Conservation (phyloP, 257 asterid genomes). For the Solanum arcanum region DNA sequence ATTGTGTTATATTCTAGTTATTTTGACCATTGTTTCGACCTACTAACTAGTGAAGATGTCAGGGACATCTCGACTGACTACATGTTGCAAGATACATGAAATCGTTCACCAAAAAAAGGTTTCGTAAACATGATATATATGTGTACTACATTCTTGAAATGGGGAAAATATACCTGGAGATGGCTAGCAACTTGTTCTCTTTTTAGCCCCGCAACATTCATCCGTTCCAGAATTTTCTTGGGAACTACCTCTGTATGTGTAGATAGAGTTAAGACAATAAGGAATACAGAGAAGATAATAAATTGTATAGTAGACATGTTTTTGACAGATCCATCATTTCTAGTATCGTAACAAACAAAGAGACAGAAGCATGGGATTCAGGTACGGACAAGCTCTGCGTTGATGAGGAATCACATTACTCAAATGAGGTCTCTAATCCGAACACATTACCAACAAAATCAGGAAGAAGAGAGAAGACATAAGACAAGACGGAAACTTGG, state of each 20-base stretch:
- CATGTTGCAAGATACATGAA: neutral
- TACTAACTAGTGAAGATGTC: neutral
- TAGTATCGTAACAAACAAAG: neutral
- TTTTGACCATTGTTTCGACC: neutral
- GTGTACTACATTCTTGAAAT: neutral
- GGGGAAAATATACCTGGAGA: conserved; percentile 51
- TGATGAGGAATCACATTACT: neutral
- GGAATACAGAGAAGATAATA: neutral
- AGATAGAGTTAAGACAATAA: neutral
- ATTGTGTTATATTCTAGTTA: neutral
- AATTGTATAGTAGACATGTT: neutral
- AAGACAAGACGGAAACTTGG: neutral
- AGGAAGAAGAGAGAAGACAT: neutral
- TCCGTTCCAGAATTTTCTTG: conserved; percentile 71
- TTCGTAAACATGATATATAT: neutral
- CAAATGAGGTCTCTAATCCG: neutral
- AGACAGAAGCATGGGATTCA: neutral
- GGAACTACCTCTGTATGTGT: conserved; percentile 79
- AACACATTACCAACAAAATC: neutral
- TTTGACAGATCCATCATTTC: neutral
- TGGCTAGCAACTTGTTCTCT: conserved; percentile 96
- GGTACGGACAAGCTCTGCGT: neutral
- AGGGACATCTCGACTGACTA: neutral
- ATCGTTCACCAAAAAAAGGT: neutral
- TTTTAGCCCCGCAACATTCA: conserved; percentile 85